phyloP scores from a whole-genome alignment of 768 basidiomycete species.

The Termitomyces sp. region DNA sequence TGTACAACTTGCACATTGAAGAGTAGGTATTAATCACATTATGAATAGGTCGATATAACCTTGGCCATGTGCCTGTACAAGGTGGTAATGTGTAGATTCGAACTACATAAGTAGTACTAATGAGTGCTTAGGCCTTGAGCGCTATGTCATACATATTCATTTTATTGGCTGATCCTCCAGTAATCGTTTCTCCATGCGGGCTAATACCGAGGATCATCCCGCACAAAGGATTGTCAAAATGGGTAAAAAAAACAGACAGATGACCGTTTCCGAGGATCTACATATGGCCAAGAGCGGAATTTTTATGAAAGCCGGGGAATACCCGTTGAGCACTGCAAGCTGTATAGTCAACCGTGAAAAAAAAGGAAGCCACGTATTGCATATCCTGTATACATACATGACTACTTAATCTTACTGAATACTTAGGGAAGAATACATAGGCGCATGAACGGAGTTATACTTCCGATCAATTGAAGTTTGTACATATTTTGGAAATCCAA shows the following conservation, averaged over 20 bases:
- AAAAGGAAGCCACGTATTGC: neutral
- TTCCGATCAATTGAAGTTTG: neutral
- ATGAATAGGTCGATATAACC: no score
- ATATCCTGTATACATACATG: no score
- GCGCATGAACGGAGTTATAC: neutral
- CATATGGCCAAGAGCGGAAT: neutral
- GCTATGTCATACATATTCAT: no score
- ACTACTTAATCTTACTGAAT: neutral
- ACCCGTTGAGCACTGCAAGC: neutral
- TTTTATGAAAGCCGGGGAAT: neutral
- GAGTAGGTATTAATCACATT: no score
- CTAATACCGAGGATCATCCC: no score
- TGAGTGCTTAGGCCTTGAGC: no score
- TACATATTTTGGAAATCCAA: no score
- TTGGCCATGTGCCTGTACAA: no score
- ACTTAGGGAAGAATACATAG: neutral
- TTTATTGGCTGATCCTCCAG: no score
- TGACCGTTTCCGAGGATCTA: neutral
- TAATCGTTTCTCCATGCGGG: no score
- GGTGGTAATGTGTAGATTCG: no score
- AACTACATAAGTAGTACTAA: no score
- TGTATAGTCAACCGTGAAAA: neutral
- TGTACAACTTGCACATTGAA: neutral
- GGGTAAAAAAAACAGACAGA: neutral
- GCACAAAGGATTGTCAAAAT: neutral